Conservation (phyloP, 2,329 filamentous ascomycete genomes). For the Colletotrichum lupini region DNA sequence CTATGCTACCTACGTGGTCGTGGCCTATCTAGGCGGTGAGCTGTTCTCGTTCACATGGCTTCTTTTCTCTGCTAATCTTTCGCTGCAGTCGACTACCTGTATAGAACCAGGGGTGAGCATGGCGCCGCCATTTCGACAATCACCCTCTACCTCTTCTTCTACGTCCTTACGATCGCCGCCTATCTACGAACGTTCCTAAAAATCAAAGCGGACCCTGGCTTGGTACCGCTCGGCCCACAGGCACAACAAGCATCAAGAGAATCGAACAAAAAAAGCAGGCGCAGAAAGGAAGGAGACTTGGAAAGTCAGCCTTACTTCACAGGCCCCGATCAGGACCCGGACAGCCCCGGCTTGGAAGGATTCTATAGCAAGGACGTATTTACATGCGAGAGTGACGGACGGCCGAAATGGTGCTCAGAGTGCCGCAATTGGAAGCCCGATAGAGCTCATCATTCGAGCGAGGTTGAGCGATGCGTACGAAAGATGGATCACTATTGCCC, state of each 20-base stretch:
- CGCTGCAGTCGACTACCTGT: conserved; percentile 76
- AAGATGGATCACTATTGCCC: conserved; percentile 98
- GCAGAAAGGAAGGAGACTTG: conserved; percentile 43
- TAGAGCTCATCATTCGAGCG: conserved; percentile 86
- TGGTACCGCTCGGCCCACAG: conserved; percentile 69
- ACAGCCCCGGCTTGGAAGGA: conserved; percentile 75
- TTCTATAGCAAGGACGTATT: conserved; percentile 90
- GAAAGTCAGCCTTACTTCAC: conserved; percentile 47
- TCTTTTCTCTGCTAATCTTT: background rate
- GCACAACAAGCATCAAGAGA: conserved; percentile 30
- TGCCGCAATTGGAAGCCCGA: conserved; percentile 92
- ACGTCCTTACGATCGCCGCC: conserved; percentile 72
- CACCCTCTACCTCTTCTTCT: conserved; percentile 77
- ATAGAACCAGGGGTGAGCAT: conserved; percentile 58
- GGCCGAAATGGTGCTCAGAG: conserved; percentile 86
- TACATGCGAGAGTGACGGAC: conserved; percentile 83
- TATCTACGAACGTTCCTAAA: conserved; percentile 79
- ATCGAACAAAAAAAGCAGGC: conserved; percentile 38
- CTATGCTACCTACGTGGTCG: conserved; percentile 78
- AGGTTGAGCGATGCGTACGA: conserved; percentile 81
- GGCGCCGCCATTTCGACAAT: conserved; percentile 76
- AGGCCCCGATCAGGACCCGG: conserved; percentile 60
- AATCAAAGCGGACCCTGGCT: conserved; percentile 77
- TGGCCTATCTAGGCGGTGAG: conserved; percentile 76
- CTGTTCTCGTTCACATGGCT: conserved; percentile 36